Base-by-base conservation (phyloP, 768 basidiomycete genomes). In the Pulveroboletus frians region DNA sequence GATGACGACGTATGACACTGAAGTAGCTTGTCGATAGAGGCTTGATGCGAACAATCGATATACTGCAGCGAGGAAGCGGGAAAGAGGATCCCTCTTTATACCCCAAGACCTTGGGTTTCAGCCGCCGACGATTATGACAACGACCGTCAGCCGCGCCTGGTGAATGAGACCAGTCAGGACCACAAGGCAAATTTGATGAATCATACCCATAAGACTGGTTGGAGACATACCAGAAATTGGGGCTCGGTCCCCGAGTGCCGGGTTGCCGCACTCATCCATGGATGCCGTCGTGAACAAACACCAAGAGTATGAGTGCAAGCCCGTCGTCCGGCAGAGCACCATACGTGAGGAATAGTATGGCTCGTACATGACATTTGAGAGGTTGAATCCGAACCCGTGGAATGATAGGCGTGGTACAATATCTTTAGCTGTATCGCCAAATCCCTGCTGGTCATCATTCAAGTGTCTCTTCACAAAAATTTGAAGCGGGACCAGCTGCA, bases 61-160 rank as follows among this genome's bases (percentile, higher is more conserved):
- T 44, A 36, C 20, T 38, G 21, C 27, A 41, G 39, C 41, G 45
- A 32, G 10, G 14, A 44, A 17, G 32, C 5, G 34, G 21, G 26
- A 10, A 23, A 21, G 21, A 31, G 15, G 18, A 21, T 15, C 15
- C 10, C n/a, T 9, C 31, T 52, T 55, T 55, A 62, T 62, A 49
- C 37, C 21, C 35, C 37, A 37, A 15, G 15, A 34, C 8, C 35
- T 35, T 49, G 29, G 37, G 35, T 42, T 32, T 46, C 46, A 53
- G 51, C 49, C 54, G 43, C 50, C 26, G 23, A 23, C 23, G 23
- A 23, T 23, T 23, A 23, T 5, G 23, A 23, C 23, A 5, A 3
- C 23, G 23, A 23, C 23, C 23, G 23, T 23, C 23, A 26, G n/a
- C n/a, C n/a, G n/a, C n/a, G n/a, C n/a, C n/a, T n/a, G 30, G 7